Base-by-base conservation (phyloP, 2,329 filamentous ascomycete species). In the Lecanosticta acicola region DNA sequence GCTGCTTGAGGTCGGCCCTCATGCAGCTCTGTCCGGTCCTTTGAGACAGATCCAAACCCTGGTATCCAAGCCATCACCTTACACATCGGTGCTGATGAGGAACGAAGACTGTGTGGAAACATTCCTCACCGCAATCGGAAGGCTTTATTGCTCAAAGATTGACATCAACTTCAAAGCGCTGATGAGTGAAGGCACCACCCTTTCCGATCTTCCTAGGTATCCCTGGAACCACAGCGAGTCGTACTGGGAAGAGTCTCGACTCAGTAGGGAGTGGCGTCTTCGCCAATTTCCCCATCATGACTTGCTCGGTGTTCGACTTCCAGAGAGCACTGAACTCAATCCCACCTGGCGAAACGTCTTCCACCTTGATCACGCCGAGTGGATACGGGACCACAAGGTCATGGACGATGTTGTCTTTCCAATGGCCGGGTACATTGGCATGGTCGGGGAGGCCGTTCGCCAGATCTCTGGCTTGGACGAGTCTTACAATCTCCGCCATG, bases 321-420 rank as follows among this genome's bases (percentile, higher is more conserved):
- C 33, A 5, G 40, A 14, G 14, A 13, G 20, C 34, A n/a, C 26
- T 16, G n/a, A 43, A 35, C 40, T 29, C 39, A 21, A 17, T 19
- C 7, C 40, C 16, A 21, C 29, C 11, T 48, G 45, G 41, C 14
- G 40, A 11, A 48, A 48, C 19, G 19, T 41, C 32, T 17, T 49
- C 19, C 19, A 32, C 4, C 13, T 37, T 3, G 26, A 24, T 1
- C 59, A 65, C 14, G 34, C 59, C 0, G 53, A 60, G 2, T 68
- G 64, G 66, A 39, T 68, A 7, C 39, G 44, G n/a, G 59, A 60
- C 14, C 66, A 68, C 44, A 39, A 55, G 5, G 45, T 68, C 3
- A 49, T 58, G 14, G 53, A 45, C 8, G 50, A 55, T 16, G 54
- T 56, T 18, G 49, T 68, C 2, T 64, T 62, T 24, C 65, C 65